Conservation (phyloP, 202 grass and related monocot genomes). For the Bolboschoenoplectus hybrid region DNA sequence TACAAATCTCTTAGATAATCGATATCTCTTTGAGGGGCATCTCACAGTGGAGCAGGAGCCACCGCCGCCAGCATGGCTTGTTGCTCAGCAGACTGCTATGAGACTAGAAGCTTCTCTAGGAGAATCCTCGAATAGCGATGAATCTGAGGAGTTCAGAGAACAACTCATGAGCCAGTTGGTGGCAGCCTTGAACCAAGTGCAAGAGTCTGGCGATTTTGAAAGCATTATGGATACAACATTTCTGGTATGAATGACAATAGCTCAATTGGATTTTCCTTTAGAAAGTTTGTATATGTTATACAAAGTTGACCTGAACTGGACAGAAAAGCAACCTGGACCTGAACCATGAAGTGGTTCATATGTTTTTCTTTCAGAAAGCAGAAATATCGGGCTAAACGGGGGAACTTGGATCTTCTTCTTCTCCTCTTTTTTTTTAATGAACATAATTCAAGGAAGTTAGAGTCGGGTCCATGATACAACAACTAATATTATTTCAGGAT, state of each 20-base stretch:
- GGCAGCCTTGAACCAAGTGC: constrained; percentile 56
- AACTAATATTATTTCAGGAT: constrained; percentile 49
- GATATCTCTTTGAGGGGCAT: constrained; percentile 95
- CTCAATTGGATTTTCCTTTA: not conserved
- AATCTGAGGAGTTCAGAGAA: constrained; percentile 25
- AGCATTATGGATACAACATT: constrained; percentile 83
- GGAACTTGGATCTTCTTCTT: not conserved
- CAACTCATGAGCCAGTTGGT: constrained; percentile 27
- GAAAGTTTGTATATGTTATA: not conserved
- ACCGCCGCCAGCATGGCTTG: constrained; percentile 87
- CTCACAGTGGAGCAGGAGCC: constrained; percentile 84
- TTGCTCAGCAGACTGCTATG: constrained; percentile 67
- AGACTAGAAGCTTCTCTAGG: constrained; percentile 52
- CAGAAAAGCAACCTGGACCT: not conserved
- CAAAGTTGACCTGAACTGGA: not conserved
- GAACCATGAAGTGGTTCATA: not conserved
- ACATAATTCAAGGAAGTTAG: not conserved
- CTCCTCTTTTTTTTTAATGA: not conserved
- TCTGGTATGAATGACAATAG: constrained; percentile 47
- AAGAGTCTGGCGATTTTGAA: constrained; percentile 60
- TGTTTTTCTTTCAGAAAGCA: not conserved
- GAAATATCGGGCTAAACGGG: not conserved
- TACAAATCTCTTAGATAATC: constrained; percentile 56
- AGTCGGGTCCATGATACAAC: constrained; percentile 6
- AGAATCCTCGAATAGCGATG: constrained; percentile 56